Evolutionary conservation across 73 alveolate species (phyloP), one percentile per base, ranked within the genome.

Genomic region (Loxodes magnus): DNA sequence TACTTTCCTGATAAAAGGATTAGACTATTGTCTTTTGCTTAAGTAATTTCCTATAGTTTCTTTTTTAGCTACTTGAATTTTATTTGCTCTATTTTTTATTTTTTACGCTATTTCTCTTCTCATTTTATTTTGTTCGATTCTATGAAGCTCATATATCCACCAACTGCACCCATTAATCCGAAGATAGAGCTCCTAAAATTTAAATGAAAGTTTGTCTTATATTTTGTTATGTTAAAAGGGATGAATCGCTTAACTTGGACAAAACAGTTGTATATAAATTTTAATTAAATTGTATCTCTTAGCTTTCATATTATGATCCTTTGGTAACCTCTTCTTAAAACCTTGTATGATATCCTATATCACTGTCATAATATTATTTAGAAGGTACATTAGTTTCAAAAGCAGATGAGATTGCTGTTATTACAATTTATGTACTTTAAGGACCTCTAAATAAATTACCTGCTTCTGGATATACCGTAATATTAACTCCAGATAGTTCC

Each of bases 161-260:
- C 39, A 2, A 46, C 7, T 12, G 39, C 26, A 25, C 59, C 59
- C 34, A 46, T 1, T 2, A 46, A 41, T 2, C 59, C 59, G 17
- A 46, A 46, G 9, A 46, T 25, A 46, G 2, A 1, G 52, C 59
- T 1, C 59, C 17, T 2, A 46, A 25, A 1, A 46, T 25, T 10
- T 22, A 10, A 1, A 46, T n/a, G 43, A 14, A 46, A 0, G 59
- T 46, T 1, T 1, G 0, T 10, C 27, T 46, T 19, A 46, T 25
- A 10, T 9, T 46, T 25, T 41, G 22, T 2, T 16, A 5, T 2
- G 59, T 46, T 10, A 25, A 7, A 12, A 46, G 16, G 10, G 26
- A 12, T 1, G 28, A 25, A 1, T 9, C 51, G 27, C 34, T 46
- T 46, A 25, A 25, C 7, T 46, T 24, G 15, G 27, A 12, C n/a